phyloP scores from a whole-genome alignment of 495 filamentous ascomycete species.

The Hypoxylon intermedium region DNA sequence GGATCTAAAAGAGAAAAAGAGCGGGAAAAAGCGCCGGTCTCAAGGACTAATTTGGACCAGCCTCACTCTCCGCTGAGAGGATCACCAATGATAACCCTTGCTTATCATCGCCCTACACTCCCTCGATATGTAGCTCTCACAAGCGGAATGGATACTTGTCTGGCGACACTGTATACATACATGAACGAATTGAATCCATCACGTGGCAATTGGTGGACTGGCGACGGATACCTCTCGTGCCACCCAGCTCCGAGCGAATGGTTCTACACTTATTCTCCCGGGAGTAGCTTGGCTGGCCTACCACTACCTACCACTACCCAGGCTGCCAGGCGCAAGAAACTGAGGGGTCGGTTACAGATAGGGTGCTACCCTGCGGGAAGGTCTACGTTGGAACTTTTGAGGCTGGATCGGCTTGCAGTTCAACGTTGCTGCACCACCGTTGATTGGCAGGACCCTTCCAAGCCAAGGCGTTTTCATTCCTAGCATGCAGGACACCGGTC shows the following conservation, averaged over 20 bases:
- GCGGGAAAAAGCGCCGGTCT: conserved; percentile 28
- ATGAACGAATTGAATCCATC: conserved; percentile 7
- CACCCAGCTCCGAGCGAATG: conserved; percentile 35
- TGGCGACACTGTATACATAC: conserved; percentile 4
- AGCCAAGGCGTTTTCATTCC: conserved; percentile 34
- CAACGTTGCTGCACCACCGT: conserved; percentile 19
- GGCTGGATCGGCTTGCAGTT: conserved; percentile 39
- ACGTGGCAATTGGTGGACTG: conserved; percentile 27
- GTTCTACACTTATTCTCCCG: conserved; percentile 36
- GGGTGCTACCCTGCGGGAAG: conserved; percentile 37
- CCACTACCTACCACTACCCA: too few relatives aligned
- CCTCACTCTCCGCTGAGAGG: conserved; percentile 33
- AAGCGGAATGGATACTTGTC: conserved; percentile 9
- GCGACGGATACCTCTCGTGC: conserved; percentile 10
- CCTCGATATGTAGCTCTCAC: conserved; percentile 9
- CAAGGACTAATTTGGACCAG: conserved; percentile 35
- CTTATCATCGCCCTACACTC: conserved; percentile 29
- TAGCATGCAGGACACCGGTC: conserved; percentile 26
- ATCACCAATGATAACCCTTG: conserved; percentile 35
- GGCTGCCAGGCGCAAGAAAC: conserved; percentile 27
- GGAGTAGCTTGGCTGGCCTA: conserved; percentile 34
- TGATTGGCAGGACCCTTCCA: conserved; percentile 30
- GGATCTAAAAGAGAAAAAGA: conserved; percentile 37
- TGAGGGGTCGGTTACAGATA: conserved; percentile 36
- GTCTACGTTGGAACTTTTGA: conserved; percentile 27